These are phyloP conservation scores for Coniochaeta hoffmannii DNA, from an alignment of 2,329 filamentous ascomycete genomes.

Conservation along the genomic window DNA sequence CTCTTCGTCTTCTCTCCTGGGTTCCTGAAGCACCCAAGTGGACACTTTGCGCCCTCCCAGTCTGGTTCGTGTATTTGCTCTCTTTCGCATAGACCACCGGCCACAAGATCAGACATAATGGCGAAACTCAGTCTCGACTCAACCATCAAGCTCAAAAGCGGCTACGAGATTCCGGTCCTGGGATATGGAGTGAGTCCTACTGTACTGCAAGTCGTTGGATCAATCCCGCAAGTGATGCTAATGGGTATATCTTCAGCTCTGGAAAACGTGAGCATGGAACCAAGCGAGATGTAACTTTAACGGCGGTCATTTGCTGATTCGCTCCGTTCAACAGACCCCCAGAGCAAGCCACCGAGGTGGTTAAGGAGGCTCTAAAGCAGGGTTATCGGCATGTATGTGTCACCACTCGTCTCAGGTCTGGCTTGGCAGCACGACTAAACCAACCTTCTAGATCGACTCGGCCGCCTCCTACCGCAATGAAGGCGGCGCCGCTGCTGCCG, in stretches of 20 bases:
- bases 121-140: constrained; percentile 38
- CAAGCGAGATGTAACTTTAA: neutral
- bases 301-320: neutral
- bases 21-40: too few species aligned
- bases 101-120: constrained; percentile 28
- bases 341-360: constrained; percentile 27
- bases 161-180: constrained; percentile 42
- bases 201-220: neutral
- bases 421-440: neutral
- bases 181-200: constrained; percentile 43
- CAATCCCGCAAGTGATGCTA: constrained; percentile 4
- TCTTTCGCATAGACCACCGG: too few species aligned
- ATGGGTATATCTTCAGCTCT: constrained; percentile 33
- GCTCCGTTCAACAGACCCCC: constrained; percentile 21
- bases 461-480: constrained; percentile 46
- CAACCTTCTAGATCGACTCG: constrained; percentile 38
- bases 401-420: neutral
- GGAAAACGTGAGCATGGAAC: constrained; percentile 39
- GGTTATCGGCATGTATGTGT: constrained; percentile 46
- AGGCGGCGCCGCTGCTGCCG: constrained; percentile 36
- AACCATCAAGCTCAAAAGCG: constrained; percentile 45
- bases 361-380: constrained; percentile 36
- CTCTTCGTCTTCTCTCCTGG: too few species aligned
- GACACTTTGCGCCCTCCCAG: too few species aligned
- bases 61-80: too few species aligned